Conservation (phyloP, 2,329 filamentous ascomycete species). For the Onygenales sp. region DNA sequence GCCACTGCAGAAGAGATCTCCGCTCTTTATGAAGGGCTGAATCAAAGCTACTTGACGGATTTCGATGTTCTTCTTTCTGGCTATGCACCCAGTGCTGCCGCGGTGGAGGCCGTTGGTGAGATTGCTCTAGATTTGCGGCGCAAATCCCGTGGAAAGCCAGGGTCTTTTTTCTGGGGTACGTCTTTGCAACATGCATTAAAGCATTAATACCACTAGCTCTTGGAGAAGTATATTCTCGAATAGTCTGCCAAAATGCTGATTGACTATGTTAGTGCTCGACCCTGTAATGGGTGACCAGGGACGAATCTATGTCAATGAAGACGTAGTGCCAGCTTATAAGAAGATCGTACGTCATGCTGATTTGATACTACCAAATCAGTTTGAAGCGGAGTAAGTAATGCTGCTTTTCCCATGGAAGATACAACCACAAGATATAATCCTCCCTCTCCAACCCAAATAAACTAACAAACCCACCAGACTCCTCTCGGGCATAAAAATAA, state of each 20-base stretch:
- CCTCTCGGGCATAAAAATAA: conserved; percentile 75
- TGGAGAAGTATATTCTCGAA: neutral
- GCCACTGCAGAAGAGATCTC: conserved; percentile 73
- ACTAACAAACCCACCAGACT: conserved; percentile 43
- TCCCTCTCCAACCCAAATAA: neutral
- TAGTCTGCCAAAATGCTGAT: neutral
- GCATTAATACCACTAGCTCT: neutral
- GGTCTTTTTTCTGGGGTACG: conserved; percentile 79
- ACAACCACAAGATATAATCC: neutral
- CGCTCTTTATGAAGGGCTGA: conserved; percentile 75
- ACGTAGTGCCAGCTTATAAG: conserved; percentile 87
- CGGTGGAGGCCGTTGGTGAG: conserved; percentile 71
- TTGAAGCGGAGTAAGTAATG: conserved; percentile 76
- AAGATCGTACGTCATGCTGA: conserved; percentile 70
- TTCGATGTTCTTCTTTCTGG: conserved; percentile 94
- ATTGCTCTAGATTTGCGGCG: conserved; percentile 74
- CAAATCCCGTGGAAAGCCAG: conserved; percentile 52
- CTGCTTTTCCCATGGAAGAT: neutral
- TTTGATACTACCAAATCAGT: conserved; percentile 90
- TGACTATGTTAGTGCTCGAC: conserved; percentile 58
- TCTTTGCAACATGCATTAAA: neutral
- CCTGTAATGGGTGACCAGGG: conserved; percentile 98
- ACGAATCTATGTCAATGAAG: conserved; percentile 78
- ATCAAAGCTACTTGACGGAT: conserved; percentile 71
- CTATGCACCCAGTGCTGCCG: conserved; percentile 81